Evolutionary conservation across 306 rosid genomes (phyloP).

Genomic region (Myrica gale): DNA sequence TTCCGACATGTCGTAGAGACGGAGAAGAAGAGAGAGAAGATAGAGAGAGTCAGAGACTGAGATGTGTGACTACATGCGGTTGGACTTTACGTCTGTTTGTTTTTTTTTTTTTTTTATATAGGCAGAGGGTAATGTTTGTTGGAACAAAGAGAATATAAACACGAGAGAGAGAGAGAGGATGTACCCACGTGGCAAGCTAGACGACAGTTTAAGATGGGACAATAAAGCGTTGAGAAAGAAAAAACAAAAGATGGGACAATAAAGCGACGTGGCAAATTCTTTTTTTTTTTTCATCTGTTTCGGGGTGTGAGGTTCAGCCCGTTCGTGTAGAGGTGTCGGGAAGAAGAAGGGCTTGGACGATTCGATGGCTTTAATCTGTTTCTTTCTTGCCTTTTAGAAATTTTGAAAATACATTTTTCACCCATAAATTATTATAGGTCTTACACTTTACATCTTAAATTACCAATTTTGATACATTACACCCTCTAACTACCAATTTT

Average conservation of each 20-base stretch:
- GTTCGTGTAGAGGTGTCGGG: constrained; percentile 24
- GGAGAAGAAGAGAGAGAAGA: background rate
- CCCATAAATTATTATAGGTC: too few relatives aligned
- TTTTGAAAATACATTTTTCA: too few relatives aligned
- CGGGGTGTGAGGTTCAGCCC: background rate
- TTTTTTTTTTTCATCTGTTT: background rate
- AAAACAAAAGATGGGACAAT: constrained; percentile 27
- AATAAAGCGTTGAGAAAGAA: too few relatives aligned
- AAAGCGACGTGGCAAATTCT: constrained; percentile 27
- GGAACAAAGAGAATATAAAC: constrained; percentile 30
- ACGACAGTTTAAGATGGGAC: constrained; percentile 23
- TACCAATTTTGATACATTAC: too few relatives aligned
- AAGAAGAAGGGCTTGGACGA: constrained; percentile 2
- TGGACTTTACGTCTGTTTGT: too few relatives aligned
- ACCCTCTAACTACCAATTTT: too few relatives aligned
- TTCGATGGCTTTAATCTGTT: background rate
- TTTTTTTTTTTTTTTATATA: too few relatives aligned
- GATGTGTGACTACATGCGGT: background rate
- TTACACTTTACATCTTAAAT: too few relatives aligned
- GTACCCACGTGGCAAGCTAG: background rate
- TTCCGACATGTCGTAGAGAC: constrained; percentile 43
- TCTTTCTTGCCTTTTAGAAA: too few relatives aligned
- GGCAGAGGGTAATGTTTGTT: background rate
- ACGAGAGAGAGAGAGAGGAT: background rate
- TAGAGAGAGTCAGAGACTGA: constrained; percentile 5